Conservation (phyloP, 768 basidiomycete species). For the Mycena leptocephala region DNA sequence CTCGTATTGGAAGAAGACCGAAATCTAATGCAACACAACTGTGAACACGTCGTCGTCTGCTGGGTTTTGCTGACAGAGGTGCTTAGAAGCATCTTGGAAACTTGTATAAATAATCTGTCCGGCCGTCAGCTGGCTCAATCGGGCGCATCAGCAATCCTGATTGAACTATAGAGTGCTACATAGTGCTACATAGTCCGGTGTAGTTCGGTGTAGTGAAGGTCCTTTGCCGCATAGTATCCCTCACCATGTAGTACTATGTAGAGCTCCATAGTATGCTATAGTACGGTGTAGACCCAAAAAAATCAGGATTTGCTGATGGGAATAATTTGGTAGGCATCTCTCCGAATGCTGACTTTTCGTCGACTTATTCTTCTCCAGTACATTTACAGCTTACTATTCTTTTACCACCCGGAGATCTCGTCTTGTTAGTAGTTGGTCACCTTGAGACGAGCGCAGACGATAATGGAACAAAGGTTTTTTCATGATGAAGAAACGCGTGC, state of each 20-base stretch:
- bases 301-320: too few species aligned
- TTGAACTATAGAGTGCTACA: too few species aligned
- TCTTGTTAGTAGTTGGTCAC: too few species aligned
- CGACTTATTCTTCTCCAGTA: conserved; percentile 3
- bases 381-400: not conserved
- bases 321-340: not conserved
- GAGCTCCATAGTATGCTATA: too few species aligned
- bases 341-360: not conserved
- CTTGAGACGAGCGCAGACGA: not conserved
- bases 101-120: not conserved
- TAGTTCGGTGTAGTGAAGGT: too few species aligned
- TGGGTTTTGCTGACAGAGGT: not conserved
- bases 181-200: too few species aligned
- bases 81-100: not conserved
- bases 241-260: too few species aligned
- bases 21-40: not conserved
- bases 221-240: too few species aligned
- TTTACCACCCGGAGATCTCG: too few species aligned
- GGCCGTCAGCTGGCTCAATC: not conserved
- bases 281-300: too few species aligned
- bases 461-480: not conserved
- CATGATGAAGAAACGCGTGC: not conserved
- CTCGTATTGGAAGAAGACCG: conserved; percentile 27
- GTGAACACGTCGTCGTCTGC: not conserved
- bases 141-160: too few species aligned